Conservation (phyloP, 208 protist species). For the Borovskyia barvae region DNA sequence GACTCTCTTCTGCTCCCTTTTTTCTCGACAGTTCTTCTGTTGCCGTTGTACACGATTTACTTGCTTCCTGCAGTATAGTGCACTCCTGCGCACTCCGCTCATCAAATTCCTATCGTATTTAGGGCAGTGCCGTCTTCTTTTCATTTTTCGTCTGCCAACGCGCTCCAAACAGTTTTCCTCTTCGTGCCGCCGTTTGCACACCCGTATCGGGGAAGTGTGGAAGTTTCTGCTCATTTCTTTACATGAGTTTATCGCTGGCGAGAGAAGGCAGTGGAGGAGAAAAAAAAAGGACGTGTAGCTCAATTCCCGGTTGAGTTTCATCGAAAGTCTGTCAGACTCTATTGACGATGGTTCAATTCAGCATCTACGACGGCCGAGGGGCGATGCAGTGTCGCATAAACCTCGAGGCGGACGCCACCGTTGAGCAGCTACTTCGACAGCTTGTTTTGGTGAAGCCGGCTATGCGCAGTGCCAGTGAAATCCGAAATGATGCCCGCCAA, state of each 20-base stretch:
- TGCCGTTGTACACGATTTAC: too few relatives aligned
- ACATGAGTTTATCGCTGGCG: too few relatives aligned
- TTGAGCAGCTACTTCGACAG: slow-evolving; percentile 3
- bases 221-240: too few relatives aligned
- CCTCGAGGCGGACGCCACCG: slow-evolving; percentile 2
- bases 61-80: too few relatives aligned
- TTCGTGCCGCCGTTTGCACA: background rate
- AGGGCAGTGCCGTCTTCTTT: too few relatives aligned
- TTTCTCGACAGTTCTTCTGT: too few relatives aligned
- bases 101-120: too few relatives aligned
- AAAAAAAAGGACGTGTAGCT: too few relatives aligned
- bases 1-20: too few relatives aligned
- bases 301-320: too few relatives aligned
- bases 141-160: background rate
- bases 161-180: background rate
- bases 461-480: background rate
- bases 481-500: slow-evolving; percentile 17
- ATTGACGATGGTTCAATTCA: slow-evolving; percentile 21
- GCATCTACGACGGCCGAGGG: background rate
- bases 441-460: background rate
- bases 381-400: slow-evolving; percentile 1
- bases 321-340: too few relatives aligned
- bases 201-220: background rate
- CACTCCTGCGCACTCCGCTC: background rate
- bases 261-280: too few relatives aligned